phyloP scores from a whole-genome alignment of 2,329 filamentous ascomycete species.

The Claviceps spartinae region DNA sequence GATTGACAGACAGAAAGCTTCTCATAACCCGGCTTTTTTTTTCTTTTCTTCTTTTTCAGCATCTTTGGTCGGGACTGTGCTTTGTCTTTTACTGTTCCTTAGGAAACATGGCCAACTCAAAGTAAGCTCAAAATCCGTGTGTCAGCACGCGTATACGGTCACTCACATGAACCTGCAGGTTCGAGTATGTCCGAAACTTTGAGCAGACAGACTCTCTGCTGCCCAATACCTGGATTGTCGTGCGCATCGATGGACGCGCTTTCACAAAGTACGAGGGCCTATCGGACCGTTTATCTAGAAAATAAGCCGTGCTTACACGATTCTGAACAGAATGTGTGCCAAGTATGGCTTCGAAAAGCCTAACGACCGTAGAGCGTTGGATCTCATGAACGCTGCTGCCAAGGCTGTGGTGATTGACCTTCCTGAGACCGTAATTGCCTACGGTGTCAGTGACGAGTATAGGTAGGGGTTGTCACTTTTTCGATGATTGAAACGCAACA shows the following conservation, averaged over 20 bases:
- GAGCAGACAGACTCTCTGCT: constrained; percentile 71
- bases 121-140: constrained; percentile 21
- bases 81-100: background rate
- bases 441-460: constrained; percentile 91
- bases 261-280: constrained; percentile 67
- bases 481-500: background rate
- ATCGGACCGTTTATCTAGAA: too few relatives aligned
- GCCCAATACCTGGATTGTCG: constrained; percentile 89
- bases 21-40: background rate
- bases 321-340: constrained; percentile 51
- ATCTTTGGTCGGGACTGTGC: background rate
- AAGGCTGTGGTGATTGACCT: constrained; percentile 69
- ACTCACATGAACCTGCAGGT: constrained; percentile 36
- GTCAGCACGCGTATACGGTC: background rate
- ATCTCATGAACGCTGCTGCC: constrained; percentile 94
- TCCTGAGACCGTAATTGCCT: constrained; percentile 74
- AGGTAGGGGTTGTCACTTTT: constrained; percentile 35
- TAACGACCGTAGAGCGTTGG: constrained; percentile 73
- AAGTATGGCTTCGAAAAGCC: constrained; percentile 83
- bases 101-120: constrained; percentile 40
- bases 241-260: constrained; percentile 83
- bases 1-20: too few relatives aligned
- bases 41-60: background rate
- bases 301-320: constrained; percentile 5
- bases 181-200: constrained; percentile 85